Evolutionary conservation across 805 yeast genomes (phyloP), one percentile per base, ranked within the genome.

Genomic region (Suhomyces emberorum): DNA sequence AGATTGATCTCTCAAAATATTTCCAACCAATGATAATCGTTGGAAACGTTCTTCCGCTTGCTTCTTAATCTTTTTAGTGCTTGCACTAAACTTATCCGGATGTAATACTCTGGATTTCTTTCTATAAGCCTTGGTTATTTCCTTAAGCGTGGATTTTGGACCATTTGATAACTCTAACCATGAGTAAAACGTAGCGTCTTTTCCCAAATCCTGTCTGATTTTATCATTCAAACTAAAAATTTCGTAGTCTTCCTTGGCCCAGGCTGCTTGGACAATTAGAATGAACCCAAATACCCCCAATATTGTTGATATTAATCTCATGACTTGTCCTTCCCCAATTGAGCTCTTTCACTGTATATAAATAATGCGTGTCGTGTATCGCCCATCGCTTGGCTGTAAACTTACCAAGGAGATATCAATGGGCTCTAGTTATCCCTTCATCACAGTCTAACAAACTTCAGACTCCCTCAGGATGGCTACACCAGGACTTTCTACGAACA

Each of bases 201-300:
- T 46, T 3, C 93, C 89, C 35, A 85, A 67, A 46, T 82, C 88
- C 29, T 65, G 56, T 34, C 70, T 71, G 28, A 89, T 57, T 31
- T 78, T 81, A 36, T 81, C 79, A 39, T 80, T 81, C 36, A 87
- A 66, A 37, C 74, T 70, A 65, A 91, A 88, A 37, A 91, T 79
- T 61, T 89, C 96, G 22, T 83, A 70, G 58, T 91, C 97, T 38
- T 76, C 79, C 0, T 79, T 65, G 2, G 79, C 54, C 78, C 88
- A 83, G 9, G 65, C 49, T 4, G 72, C 74, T n/a, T 26, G 29
- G 26, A 23, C 26, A 6, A n/a, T 14, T 5, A 23, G 12, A n/a
- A 23, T 6, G 12, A 23, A 5, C 12, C 26, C 26, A 14, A 23
- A 23, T 5, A 23, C 12, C 12, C 6, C 7, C n/a, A n/a, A 11